A percentile compares a stretch with the other conserved stretches of the same genome.
These are phyloP conservation scores for Trichoderma citrinoviride DNA, from an alignment of 2,329 filamentous ascomycete genomes.

Conservation along the genomic window DNA sequence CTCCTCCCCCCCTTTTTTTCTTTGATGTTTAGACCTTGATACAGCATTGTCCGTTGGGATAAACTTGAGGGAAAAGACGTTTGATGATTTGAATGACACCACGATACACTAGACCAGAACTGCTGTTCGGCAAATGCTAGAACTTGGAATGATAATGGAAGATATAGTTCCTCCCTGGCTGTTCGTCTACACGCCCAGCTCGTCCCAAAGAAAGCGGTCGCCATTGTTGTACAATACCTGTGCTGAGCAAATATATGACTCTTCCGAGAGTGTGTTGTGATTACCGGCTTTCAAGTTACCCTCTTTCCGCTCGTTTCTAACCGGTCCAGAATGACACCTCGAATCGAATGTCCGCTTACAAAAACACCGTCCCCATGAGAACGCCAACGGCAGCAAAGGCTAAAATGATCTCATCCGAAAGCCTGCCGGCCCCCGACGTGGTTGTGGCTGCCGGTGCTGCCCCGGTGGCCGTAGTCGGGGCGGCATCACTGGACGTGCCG, in stretches of 20 bases:
- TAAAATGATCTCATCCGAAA: not conserved
- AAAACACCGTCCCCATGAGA: not conserved
- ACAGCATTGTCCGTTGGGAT: not conserved
- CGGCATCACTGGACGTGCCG: not conserved
- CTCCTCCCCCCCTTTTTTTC: not conserved
- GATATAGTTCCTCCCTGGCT: not conserved
- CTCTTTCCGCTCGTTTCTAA: not conserved
- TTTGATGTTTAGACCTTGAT: constrained; percentile 15
- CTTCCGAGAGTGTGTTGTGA: not conserved
- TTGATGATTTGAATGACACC: constrained; percentile 14
- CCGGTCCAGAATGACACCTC: not conserved
- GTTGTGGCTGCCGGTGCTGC: not conserved
- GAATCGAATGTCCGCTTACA: not conserved
- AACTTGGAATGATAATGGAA: constrained; percentile 2
- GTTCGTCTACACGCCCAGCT: not conserved
- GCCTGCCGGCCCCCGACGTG: not conserved
- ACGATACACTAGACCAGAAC: constrained; percentile 17
- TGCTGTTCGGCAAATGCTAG: constrained; percentile 8
- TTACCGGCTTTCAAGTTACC: not conserved
- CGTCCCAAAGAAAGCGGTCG: not conserved
- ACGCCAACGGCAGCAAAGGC: not conserved
- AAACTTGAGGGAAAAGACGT: constrained; percentile 2
- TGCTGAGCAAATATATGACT: not conserved
- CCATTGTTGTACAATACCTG: constrained; percentile 9
- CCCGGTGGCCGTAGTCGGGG: not conserved